Percentiles rank a stretch among this genome's conserved stretches.
These are phyloP conservation scores for Rhododendron molle DNA, from an alignment of 148 eudicot species.

Conservation along the genomic window DNA sequence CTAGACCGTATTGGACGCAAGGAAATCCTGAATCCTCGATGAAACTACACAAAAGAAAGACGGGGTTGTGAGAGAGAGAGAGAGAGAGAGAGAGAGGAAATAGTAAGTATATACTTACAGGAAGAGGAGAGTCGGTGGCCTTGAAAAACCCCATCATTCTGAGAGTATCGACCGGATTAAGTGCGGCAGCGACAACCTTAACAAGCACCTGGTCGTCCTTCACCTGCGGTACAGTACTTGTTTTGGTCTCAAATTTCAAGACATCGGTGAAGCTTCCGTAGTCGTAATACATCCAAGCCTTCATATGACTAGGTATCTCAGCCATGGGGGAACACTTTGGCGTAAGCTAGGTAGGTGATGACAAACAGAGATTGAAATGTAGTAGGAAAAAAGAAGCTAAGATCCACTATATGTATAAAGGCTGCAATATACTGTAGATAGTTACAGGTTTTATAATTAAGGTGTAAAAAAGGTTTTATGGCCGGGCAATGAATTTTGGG, in stretches of 20 bases:
- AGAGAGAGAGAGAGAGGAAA: neutral
- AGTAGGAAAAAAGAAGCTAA: too few relatives aligned
- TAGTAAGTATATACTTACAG: slow-evolving; percentile 32
- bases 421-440: too few relatives aligned
- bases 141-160: slow-evolving; percentile 69
- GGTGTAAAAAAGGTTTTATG: too few relatives aligned
- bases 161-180: slow-evolving; percentile 84
- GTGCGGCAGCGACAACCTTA: slow-evolving; percentile 80
- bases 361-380: too few relatives aligned
- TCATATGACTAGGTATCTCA: slow-evolving; percentile 49
- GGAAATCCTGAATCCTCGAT: too few relatives aligned
- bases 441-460: too few relatives aligned
- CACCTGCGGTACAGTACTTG: slow-evolving; percentile 51
- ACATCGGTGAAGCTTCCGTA: slow-evolving; percentile 79
- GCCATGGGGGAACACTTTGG: neutral
- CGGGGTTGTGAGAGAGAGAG: neutral
- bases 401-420: too few relatives aligned
- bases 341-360: too few relatives aligned
- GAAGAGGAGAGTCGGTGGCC: slow-evolving; percentile 90
- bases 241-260: slow-evolving; percentile 46
- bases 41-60: neutral
- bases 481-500: too few relatives aligned
- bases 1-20: too few relatives aligned
- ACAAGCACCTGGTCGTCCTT: slow-evolving; percentile 77
- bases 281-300: slow-evolving; percentile 87